Percentiles rank a stretch among this genome's conserved stretches.
Evolutionary conservation across 192 early-diverging fungal species (phyloP).

Genomic region (Backusella australiensis): DNA sequence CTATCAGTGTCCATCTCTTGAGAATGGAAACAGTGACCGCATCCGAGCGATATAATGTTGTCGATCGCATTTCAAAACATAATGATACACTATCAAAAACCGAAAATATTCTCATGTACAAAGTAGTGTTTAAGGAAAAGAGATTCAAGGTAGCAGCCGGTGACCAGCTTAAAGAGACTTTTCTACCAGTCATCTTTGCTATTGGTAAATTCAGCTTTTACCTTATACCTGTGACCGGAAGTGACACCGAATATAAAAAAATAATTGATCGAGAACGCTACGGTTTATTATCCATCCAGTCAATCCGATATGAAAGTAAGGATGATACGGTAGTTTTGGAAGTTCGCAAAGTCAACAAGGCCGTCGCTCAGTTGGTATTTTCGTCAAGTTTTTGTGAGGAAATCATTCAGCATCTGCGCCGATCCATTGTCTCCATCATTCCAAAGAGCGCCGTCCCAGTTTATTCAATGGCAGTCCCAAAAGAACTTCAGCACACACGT

Average conservation of each 20-base stretch:
- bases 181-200: slow-evolving; percentile 17
- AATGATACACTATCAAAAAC: slow-evolving; percentile 13
- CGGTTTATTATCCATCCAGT: slow-evolving; percentile 29
- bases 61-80: slow-evolving; percentile 24
- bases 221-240: slow-evolving; percentile 2
- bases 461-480: background rate
- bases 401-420: slow-evolving; percentile 27
- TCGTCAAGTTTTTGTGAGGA: slow-evolving; percentile 20
- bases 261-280: slow-evolving; percentile 22
- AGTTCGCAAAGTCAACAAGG: background rate
- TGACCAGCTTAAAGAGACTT: slow-evolving; percentile 17
- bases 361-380: slow-evolving; percentile 11
- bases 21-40: slow-evolving; percentile 1
- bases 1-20: background rate
- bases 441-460: background rate
- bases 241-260: slow-evolving; percentile 15
- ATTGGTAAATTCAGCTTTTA: slow-evolving; percentile 35
- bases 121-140: slow-evolving; percentile 22
- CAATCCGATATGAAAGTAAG: slow-evolving; percentile 6
- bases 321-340: slow-evolving; percentile 27
- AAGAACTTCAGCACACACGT: background rate
- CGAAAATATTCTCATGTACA: slow-evolving; percentile 23
- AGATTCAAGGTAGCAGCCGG: background rate
- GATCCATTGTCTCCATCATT: slow-evolving; percentile 17
- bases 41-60: slow-evolving; percentile 8